These are phyloP conservation scores for Glebionis coronaria DNA, from an alignment of 129 eudicot genomes.

Conservation along the genomic window DNA sequence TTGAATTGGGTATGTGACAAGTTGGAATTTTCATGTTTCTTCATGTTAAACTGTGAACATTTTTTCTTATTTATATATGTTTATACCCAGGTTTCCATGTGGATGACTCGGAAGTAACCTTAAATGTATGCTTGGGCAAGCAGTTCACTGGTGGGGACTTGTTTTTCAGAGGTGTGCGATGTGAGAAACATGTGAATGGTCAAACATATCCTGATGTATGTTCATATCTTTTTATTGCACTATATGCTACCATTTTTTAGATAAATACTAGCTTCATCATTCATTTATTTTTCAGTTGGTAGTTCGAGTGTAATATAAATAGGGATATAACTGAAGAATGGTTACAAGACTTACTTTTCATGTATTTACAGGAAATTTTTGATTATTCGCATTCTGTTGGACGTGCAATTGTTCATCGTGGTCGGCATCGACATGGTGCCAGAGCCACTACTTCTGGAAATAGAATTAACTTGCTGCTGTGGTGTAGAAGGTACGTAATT, in stretches of 20 bases:
- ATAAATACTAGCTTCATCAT: not conserved
- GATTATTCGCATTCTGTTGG: constrained; percentile 81
- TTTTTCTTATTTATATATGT: constrained; percentile 5
- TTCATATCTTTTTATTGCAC: constrained; percentile 6
- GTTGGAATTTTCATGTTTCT: constrained; percentile 1
- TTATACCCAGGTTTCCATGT: constrained; percentile 70
- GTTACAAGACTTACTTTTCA: not conserved
- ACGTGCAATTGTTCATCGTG: constrained; percentile 87
- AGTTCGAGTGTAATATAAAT: not conserved
- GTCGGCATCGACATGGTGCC: constrained; percentile 99
- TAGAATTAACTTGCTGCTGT: constrained; percentile 68
- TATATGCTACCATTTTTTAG: no score
- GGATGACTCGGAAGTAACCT: constrained; percentile 93
- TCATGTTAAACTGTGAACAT: not conserved
- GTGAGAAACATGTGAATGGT: constrained; percentile 86
- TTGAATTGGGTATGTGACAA: constrained; percentile 62
- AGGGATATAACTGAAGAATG: not conserved
- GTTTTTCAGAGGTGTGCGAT: constrained; percentile 85
- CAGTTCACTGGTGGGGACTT: constrained; percentile 91
- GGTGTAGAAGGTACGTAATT: constrained; percentile 84
- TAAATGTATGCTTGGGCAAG: constrained; percentile 86
- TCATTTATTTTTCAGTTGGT: not conserved
- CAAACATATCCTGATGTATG: constrained; percentile 75
- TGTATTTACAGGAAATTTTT: constrained; percentile 51
- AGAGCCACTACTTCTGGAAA: constrained; percentile 85